phyloP scores from a whole-genome alignment of 2,329 filamentous ascomycete species.

The Septoria linicola region DNA sequence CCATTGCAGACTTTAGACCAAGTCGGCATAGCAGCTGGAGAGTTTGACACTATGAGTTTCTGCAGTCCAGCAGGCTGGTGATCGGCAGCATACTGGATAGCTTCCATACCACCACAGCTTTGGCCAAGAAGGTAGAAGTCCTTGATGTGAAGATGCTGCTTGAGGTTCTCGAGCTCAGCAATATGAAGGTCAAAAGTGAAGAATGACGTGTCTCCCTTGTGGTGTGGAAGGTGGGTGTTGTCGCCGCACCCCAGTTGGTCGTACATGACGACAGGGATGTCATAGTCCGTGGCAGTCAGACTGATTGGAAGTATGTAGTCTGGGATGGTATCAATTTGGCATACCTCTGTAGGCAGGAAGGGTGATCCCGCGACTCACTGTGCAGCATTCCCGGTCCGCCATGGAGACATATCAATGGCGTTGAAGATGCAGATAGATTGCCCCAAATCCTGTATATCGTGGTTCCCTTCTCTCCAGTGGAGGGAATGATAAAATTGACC shows the following conservation, averaged over 20 bases:
- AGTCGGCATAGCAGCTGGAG: constrained; percentile 32
- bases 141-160: constrained; percentile 44
- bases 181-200: constrained; percentile 52
- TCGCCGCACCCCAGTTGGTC: constrained; percentile 55
- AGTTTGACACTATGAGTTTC: constrained; percentile 39
- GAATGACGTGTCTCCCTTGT: constrained; percentile 47
- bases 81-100: constrained; percentile 43
- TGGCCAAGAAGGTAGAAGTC: constrained; percentile 51
- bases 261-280: constrained; percentile 53
- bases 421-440: constrained; percentile 31
- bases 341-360: neutral
- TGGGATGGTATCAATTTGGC: neutral
- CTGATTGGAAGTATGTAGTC: constrained; percentile 41
- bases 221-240: constrained; percentile 51
- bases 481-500: constrained; percentile 37
- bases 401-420: constrained; percentile 44
- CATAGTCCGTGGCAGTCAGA: constrained; percentile 38
- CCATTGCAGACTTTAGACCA: constrained; percentile 34
- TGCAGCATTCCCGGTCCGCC: constrained; percentile 50
- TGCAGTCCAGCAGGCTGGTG: constrained; percentile 40
- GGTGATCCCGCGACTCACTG: constrained; percentile 11
- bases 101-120: constrained; percentile 57
- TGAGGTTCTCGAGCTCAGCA: constrained; percentile 51
- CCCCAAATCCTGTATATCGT: constrained; percentile 46
- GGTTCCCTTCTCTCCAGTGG: constrained; percentile 38